phyloP scores from a whole-genome alignment of 1,284 basidiomycete genomes.

The Clitocybe nebularis region DNA sequence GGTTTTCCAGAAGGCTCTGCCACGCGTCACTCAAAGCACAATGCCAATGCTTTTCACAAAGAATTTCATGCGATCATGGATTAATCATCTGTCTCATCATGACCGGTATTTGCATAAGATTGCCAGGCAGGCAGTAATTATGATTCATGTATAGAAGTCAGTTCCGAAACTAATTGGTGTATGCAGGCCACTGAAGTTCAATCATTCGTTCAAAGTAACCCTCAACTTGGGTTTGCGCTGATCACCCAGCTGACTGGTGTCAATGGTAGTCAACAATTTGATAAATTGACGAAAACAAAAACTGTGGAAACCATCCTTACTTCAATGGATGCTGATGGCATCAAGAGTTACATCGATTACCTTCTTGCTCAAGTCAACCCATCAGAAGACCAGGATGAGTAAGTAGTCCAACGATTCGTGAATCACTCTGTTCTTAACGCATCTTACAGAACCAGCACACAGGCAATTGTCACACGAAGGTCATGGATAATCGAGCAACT shows the following conservation, averaged over 20 bases:
- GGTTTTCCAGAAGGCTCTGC: conserved; percentile 80
- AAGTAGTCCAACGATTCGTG: conserved; percentile 18
- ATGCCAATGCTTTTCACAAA: conserved; percentile 90
- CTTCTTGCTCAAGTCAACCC: conserved; percentile 63
- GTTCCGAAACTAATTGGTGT: conserved; percentile 6
- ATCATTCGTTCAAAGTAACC: conserved; percentile 70
- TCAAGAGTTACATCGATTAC: conserved; percentile 75
- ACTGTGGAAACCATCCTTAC: conserved; percentile 86
- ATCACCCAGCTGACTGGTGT: conserved; percentile 86
- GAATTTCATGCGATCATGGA: conserved; percentile 96
- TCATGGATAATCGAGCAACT: conserved; percentile 90
- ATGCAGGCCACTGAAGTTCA: conserved; percentile 72
- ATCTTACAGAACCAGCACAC: conserved; percentile 40
- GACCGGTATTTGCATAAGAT: conserved; percentile 90
- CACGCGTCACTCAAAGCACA: conserved; percentile 60
- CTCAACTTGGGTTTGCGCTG: conserved; percentile 80
- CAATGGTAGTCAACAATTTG: conserved; percentile 87
- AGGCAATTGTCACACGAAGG: conserved; percentile 52
- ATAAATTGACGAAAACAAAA: conserved; percentile 90
- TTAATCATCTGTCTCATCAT: conserved; percentile 86
- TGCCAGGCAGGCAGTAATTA: conserved; percentile 68
- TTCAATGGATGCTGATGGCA: conserved; percentile 72
- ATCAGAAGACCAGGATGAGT: conserved; percentile 40
- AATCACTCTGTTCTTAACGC: conserved; percentile 5
- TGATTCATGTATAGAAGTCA: conserved; percentile 6